Conservation (phyloP, 73 alveolate species). For the Tetrahymena malaccensis region DNA sequence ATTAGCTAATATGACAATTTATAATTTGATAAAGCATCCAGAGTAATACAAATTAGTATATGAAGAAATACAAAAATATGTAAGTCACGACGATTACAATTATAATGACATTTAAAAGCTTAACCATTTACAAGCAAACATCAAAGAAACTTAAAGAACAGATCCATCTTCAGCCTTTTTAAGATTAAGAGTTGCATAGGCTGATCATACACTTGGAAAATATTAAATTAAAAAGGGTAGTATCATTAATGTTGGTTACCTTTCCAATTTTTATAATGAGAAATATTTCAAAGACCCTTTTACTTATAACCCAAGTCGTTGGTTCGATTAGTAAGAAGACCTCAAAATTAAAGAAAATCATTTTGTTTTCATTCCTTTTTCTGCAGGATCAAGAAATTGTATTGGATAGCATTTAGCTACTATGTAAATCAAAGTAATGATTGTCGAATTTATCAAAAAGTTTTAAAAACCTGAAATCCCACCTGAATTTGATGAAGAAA, state of each 20-base stretch:
- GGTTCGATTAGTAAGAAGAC: background rate
- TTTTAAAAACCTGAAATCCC: background rate
- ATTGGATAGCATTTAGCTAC: slow-evolving; percentile 6
- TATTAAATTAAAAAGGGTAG: background rate
- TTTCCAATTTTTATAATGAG: background rate
- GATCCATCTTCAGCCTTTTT: slow-evolving; percentile 15
- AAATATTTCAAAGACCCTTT: background rate
- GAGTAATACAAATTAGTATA: background rate
- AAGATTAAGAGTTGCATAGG: slow-evolving; percentile 1
- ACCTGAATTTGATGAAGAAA: background rate
- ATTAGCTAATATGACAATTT: background rate
- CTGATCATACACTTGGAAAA: slow-evolving; percentile 24
- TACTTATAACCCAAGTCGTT: background rate
- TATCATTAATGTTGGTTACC: background rate
- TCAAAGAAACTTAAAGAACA: slow-evolving; percentile 20
- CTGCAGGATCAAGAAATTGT: slow-evolving; percentile 14
- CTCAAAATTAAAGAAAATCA: background rate
- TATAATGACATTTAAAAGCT: background rate
- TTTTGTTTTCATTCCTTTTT: background rate
- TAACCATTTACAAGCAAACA: background rate
- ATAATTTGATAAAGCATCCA: background rate
- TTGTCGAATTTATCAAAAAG: background rate
- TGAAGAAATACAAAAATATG: background rate
- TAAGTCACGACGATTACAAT: background rate
- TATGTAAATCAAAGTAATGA: background rate